Evolutionary conservation across 305 asterid genomes (phyloP).

Genomic region (Fraxinus nigra): DNA sequence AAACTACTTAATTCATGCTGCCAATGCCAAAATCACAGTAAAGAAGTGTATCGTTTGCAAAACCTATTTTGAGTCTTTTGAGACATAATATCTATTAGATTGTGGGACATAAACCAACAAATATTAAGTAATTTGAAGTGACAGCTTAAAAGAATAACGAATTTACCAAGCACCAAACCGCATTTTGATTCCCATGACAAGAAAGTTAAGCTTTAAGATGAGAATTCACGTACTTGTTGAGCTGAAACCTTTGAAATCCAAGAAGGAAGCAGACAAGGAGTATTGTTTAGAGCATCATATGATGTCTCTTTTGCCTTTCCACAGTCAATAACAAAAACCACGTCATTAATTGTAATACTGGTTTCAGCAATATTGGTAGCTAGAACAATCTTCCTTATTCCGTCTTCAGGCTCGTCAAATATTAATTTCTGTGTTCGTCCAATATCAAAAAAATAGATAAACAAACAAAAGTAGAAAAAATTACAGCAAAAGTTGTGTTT

Average conservation of each 20-base stretch:
- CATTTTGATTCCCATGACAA: not conserved
- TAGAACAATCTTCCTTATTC: constrained; percentile 80
- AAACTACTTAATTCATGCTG: not conserved
- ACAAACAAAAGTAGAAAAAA: constrained; percentile 12
- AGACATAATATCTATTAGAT: constrained; percentile 7
- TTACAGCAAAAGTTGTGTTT: not conserved
- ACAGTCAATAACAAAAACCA: constrained; percentile 82
- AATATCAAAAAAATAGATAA: constrained; percentile 23
- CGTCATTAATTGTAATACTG: constrained; percentile 85
- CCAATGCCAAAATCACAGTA: not conserved
- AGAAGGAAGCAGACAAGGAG: constrained; percentile 94
- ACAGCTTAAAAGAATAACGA: not conserved
- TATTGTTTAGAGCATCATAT: constrained; percentile 90
- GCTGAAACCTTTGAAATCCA: constrained; percentile 97
- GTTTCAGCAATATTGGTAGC: constrained; percentile 98
- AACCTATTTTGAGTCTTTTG: not conserved
- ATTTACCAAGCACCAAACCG: constrained; percentile 15
- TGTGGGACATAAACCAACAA: constrained; percentile 7
- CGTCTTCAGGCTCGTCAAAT: constrained; percentile 74
- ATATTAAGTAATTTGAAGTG: not conserved
- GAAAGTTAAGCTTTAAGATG: constrained; percentile 18
- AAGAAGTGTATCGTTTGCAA: not conserved
- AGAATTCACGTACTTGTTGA: constrained; percentile 58
- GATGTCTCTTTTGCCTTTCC: constrained; percentile 97
- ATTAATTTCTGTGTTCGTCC: constrained; percentile 66